Evolutionary conservation across 106 monocot genomes (phyloP).

Genomic region (Platanthera zijinensis): DNA sequence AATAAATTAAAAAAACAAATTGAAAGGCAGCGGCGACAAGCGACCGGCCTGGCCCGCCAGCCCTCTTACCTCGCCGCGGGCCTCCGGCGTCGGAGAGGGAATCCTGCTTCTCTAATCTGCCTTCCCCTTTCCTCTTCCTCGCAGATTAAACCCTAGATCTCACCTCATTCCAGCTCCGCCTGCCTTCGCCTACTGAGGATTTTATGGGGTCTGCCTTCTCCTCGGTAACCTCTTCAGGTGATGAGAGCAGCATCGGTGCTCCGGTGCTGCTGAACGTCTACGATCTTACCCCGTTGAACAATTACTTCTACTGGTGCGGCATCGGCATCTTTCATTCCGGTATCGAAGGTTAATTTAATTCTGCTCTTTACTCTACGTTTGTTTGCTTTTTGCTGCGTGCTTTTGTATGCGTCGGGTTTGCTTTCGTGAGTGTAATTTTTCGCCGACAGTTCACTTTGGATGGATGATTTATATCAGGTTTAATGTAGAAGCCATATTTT

Average conservation of each 20-base stretch:
- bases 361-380: background rate
- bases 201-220: slow-evolving; percentile 3
- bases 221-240: background rate
- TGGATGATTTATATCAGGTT: background rate
- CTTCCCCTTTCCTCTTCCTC: background rate
- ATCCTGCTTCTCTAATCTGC: background rate
- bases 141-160: background rate
- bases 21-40: too few species aligned
- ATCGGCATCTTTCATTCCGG: slow-evolving; percentile 40
- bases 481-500: background rate
- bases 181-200: background rate
- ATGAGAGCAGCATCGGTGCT: background rate
- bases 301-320: slow-evolving; percentile 33
- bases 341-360: slow-evolving; percentile 16
- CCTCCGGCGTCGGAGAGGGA: background rate
- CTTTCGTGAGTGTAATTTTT: background rate
- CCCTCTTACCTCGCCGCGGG: background rate
- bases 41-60: background rate
- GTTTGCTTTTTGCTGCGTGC: background rate
- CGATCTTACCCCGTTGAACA: slow-evolving; percentile 40
- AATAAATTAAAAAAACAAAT: too few species aligned
- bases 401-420: background rate
- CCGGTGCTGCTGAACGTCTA: slow-evolving; percentile 29
- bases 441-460: background rate
- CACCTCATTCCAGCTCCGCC: background rate